Base-by-base conservation (phyloP, 164 flowering plant species). In the Amborella trichopoda region DNA sequence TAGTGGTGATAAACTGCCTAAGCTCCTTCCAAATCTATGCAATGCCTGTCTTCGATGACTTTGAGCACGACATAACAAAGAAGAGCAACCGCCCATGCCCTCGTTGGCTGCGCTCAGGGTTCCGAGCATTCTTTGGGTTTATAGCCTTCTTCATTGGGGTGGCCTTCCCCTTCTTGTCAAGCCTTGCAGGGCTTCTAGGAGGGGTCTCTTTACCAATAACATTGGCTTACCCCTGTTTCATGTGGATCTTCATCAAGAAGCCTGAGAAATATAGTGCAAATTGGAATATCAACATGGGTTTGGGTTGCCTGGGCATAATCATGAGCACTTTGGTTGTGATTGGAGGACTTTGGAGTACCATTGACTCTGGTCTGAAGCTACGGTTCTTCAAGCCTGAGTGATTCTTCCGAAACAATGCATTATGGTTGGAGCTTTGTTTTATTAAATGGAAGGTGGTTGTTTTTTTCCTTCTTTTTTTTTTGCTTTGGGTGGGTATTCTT, bases 371-470 rank as follows among this genome's bases (percentile, higher is more conserved):
- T 16, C 24, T 77, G 28, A 36, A 74, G n/a, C 46, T 70, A 0
- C 68, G 49, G 46, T 83, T 81, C 71, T 83, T 88, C 55, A 67
- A 79, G 23, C 88, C 96, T n/a, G n/a, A n/a, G n/a, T n/a, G n/a
- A n/a, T n/a, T n/a, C n/a, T n/a, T n/a, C n/a, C n/a, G n/a, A n/a
- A n/a, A n/a, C n/a, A n/a, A n/a, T n/a, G n/a, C n/a, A n/a, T n/a
- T n/a, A n/a, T n/a, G n/a, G n/a, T n/a, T n/a, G n/a, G n/a, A n/a
- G n/a, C n/a, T n/a, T n/a, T n/a, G n/a, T n/a, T n/a, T n/a, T n/a
- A n/a, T n/a, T n/a, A n/a, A n/a, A n/a, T n/a, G n/a, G n/a, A n/a
- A n/a, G n/a, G n/a, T n/a, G n/a, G n/a, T n/a, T n/a, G n/a, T n/a
- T n/a, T n/a, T n/a, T n/a, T n/a, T n/a, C n/a, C n/a, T n/a, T n/a